Conservation (phyloP, 1,139 yeast genomes). For the Yamadazyma buinensis region DNA sequence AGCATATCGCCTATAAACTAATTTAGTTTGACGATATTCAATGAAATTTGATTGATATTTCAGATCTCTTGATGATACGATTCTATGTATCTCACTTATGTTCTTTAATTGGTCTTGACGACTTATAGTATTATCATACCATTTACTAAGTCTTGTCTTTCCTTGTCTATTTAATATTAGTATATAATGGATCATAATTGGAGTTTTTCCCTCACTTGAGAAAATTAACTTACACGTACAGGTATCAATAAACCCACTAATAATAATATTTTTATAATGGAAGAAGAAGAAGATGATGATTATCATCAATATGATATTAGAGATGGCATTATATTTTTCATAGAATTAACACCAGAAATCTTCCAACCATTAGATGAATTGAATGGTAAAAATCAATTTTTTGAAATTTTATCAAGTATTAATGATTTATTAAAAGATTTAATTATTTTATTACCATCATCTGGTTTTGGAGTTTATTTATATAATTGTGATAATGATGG, state of each 20-base stretch:
- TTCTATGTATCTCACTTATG: slow-evolving; percentile 71
- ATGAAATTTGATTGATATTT: slow-evolving; percentile 78
- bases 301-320: slow-evolving; percentile 47
- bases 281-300: slow-evolving; percentile 14
- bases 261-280: too few relatives aligned
- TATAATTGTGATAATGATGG: slow-evolving; percentile 43
- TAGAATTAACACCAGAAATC: slow-evolving; percentile 55
- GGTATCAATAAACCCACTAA: too few relatives aligned
- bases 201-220: slow-evolving; percentile 93
- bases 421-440: slow-evolving; percentile 54
- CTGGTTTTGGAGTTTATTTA: slow-evolving; percentile 66
- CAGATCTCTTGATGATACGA: slow-evolving; percentile 80
- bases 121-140: slow-evolving; percentile 50
- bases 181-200: too few relatives aligned
- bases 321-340: slow-evolving; percentile 61
- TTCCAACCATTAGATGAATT: slow-evolving; percentile 33
- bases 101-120: slow-evolving; percentile 50
- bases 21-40: slow-evolving; percentile 66
- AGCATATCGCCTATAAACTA: slow-evolving; percentile 88
- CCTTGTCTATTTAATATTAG: slow-evolving; percentile 90
- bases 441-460: slow-evolving; percentile 54
- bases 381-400: slow-evolving; percentile 39
- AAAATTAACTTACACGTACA: slow-evolving; percentile 70
- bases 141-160: slow-evolving; percentile 80
- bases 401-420: slow-evolving; percentile 51